A percentile compares a stretch with the other conserved stretches of the same genome.
phyloP scores from a whole-genome alignment of 805 yeast species.

The Teunomyces barrocoloradensis region DNA sequence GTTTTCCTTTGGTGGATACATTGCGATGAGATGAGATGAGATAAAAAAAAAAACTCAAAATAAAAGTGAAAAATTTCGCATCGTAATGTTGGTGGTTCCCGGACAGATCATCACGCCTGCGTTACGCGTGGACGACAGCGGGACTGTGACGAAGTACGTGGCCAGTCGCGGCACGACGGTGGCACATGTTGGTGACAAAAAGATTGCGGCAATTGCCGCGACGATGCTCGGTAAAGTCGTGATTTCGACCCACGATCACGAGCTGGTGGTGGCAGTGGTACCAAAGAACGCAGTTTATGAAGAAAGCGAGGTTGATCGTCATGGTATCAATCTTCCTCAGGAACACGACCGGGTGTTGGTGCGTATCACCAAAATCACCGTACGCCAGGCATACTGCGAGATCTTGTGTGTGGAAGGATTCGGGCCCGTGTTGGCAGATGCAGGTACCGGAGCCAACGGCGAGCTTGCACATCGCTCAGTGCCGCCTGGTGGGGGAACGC shows the following conservation, averaged over 20 bases:
- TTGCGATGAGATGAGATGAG: slow-evolving; percentile 5
- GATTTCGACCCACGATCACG: slow-evolving; percentile 18
- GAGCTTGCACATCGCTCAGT: slow-evolving; percentile 35
- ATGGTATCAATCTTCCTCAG: slow-evolving; percentile 60
- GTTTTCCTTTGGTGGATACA: slow-evolving; percentile 42
- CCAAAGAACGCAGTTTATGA: slow-evolving; percentile 25
- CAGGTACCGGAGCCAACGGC: slow-evolving; percentile 63
- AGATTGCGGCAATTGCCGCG: slow-evolving; percentile 48
- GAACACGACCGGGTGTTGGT: slow-evolving; percentile 84
- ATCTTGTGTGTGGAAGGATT: slow-evolving; percentile 63
- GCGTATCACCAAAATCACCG: slow-evolving; percentile 62
- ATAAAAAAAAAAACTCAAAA: too few relatives aligned
- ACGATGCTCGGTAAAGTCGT: slow-evolving; percentile 62
- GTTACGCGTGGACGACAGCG: slow-evolving; percentile 27
- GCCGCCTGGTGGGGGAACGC: slow-evolving; percentile 57
- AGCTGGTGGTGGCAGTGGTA: slow-evolving; percentile 27
- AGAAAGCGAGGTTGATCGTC: slow-evolving; percentile 22
- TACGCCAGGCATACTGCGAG: slow-evolving; percentile 74
- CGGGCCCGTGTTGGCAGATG: slow-evolving; percentile 56
- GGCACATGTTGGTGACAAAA: slow-evolving; percentile 40
- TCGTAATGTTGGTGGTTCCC: slow-evolving; percentile 40
- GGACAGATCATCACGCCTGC: slow-evolving; percentile 76
- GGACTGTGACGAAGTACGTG: slow-evolving; percentile 43
- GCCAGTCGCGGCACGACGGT: slow-evolving; percentile 67
- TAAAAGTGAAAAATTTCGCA: not conserved